Base-by-base conservation (phyloP, 2,329 filamentous ascomycete species). In the Botrytis fragariae region DNA sequence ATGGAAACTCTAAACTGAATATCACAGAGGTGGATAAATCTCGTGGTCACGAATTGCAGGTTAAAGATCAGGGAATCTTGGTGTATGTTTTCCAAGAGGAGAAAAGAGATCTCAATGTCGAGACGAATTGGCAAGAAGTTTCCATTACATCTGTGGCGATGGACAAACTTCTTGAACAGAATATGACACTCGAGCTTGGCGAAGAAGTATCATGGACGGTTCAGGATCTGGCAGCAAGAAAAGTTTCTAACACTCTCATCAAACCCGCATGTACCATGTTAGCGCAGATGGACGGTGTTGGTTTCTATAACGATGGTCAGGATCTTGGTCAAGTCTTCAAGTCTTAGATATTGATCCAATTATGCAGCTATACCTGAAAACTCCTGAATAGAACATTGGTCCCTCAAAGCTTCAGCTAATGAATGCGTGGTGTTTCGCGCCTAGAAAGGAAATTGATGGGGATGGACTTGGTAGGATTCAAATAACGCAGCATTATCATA, bases 211-310 rank as follows among this genome's bases (percentile, higher is more conserved):
- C 32, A 12, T 78, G 77, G 77, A 75, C 70, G 16, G 20, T 51
- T 20, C 64, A 76, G 29, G 60, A 72, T 12, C 59, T 77, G 12
- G 37, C 48, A n/a, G 61, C 64, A 4, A 48, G 51, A 7, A 62
- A 73, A 7, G 45, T 76, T 20, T 73, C 69, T 7, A 57, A 75
- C 16, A 37, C 60, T 29, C 54, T 79, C 5, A 73, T 71, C 61
- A 29, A 65, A 45, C 75, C 75, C 32, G 75, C 77, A 20, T 76
- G 73, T 20, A 37, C 60, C 35, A 75, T 79, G 72, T 63, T 80
- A 12, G 75, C 74, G 45, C 69, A 74, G 25, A 77, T 79, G 72
- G 78, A 79, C 65, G 77, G 77, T 25, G 74, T 79, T 37, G 78
- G 78, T 7, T 75, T 62, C 20, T 74, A 76, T n/a, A 80, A 79